These are phyloP conservation scores for Paxillus ammoniavirescens DNA, from an alignment of 768 basidiomycete species.

Conservation along the genomic window DNA sequence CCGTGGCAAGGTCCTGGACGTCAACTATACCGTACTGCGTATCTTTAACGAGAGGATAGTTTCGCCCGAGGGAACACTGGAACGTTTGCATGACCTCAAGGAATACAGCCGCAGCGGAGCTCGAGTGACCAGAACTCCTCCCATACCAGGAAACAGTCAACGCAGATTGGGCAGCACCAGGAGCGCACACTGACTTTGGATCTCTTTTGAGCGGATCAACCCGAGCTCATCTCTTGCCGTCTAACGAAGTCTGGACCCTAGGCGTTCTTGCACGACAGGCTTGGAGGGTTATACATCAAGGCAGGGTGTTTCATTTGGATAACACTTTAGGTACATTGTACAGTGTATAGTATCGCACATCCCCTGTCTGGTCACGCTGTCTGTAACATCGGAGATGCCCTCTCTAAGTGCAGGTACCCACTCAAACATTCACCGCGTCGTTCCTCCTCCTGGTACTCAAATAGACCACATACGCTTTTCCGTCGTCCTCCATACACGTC, in stretches of 20 bases:
- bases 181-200: conserved; percentile 75
- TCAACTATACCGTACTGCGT: conserved; percentile 51
- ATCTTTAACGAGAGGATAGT: conserved; percentile 59
- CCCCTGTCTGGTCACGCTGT: too few species aligned
- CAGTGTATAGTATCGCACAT: too few species aligned
- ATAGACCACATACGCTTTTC: too few species aligned
- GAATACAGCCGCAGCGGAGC: conserved; percentile 59
- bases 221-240: too few species aligned
- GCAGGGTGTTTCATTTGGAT: too few species aligned
- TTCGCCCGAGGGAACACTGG: conserved; percentile 48
- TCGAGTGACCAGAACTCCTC: conserved; percentile 51
- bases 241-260: conserved; percentile 15
- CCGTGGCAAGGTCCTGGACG: conserved; percentile 51
- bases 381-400: too few species aligned
- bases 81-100: conserved; percentile 39
- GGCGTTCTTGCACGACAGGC: conserved; percentile 68
- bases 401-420: too few species aligned
- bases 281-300: too few species aligned
- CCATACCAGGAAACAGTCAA: conserved; percentile 25
- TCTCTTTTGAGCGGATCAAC: conserved; percentile 45
- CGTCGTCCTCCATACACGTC: too few species aligned
- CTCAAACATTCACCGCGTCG: too few species aligned
- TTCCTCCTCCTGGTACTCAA: too few species aligned
- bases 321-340: too few species aligned
- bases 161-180: conserved; percentile 44